Conservation (phyloP, 176 grass and related monocot species). For the Avena atlantica region DNA sequence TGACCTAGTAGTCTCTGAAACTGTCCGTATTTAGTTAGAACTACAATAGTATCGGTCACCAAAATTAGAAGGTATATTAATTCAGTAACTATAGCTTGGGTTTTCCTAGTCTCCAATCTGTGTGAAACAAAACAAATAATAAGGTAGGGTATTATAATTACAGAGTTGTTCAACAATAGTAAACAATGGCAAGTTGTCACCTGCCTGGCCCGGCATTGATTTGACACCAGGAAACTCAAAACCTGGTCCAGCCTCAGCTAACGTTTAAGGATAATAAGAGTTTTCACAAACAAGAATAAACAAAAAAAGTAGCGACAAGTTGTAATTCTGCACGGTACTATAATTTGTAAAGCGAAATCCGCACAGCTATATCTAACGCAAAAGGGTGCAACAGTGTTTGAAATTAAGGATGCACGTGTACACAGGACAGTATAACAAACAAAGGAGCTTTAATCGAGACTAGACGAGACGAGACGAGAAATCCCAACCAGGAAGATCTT, state of each 20-base stretch:
- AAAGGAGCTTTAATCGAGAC: constrained; percentile 11
- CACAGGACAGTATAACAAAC: constrained; percentile 15
- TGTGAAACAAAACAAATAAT: background rate
- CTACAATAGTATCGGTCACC: constrained; percentile 18
- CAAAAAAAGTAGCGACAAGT: background rate
- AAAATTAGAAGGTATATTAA: constrained; percentile 27
- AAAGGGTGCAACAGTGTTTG: background rate
- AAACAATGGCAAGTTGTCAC: constrained; percentile 43
- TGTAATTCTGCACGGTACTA: constrained; percentile 11
- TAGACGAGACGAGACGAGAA: background rate
- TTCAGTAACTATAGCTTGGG: background rate
- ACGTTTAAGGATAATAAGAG: constrained; percentile 10
- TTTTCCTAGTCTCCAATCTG: constrained; percentile 15
- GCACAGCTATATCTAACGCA: background rate
- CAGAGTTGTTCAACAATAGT: constrained; percentile 32
- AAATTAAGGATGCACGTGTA: constrained; percentile 2
- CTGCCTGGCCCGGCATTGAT: constrained; percentile 46
- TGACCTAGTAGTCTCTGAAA: constrained; percentile 8
- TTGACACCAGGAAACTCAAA: constrained; percentile 40
- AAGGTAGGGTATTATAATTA: constrained; percentile 11
- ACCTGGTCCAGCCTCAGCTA: constrained; percentile 30
- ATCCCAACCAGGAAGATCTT: constrained; percentile 91
- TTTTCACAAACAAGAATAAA: constrained; percentile 1
- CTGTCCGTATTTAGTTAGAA: background rate
- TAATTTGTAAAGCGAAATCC: constrained; percentile 26